phyloP scores from a whole-genome alignment of 2,329 filamentous ascomycete species.

The Truncatella angustata region DNA sequence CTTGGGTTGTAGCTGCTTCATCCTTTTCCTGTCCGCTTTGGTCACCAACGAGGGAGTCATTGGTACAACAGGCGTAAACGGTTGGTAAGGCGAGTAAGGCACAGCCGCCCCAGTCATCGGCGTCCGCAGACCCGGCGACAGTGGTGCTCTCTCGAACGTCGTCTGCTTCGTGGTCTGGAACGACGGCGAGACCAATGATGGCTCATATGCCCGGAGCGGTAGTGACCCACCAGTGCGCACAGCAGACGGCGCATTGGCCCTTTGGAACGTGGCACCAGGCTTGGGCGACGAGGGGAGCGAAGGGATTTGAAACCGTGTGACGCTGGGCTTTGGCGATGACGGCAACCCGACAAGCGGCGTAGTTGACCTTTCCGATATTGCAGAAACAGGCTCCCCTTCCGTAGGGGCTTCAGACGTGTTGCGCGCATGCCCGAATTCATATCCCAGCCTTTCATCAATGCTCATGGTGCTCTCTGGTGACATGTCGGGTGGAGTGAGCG shows the following conservation, averaged over 20 bases:
- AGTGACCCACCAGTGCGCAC: conserved; percentile 56
- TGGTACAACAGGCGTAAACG: conserved; percentile 71
- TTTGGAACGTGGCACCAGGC: conserved; percentile 29
- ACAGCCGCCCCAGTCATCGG: conserved; percentile 61
- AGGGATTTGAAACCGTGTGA: conserved; percentile 33
- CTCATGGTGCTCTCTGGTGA: conserved; percentile 48
- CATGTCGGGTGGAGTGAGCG: conserved; percentile 43
- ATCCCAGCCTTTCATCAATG: conserved; percentile 56
- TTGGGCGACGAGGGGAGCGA: conserved; percentile 35
- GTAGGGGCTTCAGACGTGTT: conserved; percentile 35
- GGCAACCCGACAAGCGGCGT: conserved; percentile 51
- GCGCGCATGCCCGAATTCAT: conserved; percentile 35
- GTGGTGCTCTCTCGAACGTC: conserved; percentile 57
- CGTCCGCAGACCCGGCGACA: conserved; percentile 60
- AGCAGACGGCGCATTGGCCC: conserved; percentile 50
- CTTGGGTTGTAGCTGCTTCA: conserved; percentile 62
- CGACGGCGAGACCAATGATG: conserved; percentile 50
- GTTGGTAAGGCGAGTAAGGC: conserved; percentile 78
- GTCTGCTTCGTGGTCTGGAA: conserved; percentile 60
- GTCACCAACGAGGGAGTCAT: conserved; percentile 75
- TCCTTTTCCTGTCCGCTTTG: conserved; percentile 67
- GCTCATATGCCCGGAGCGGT: conserved; percentile 62
- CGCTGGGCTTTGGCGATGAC: conserved; percentile 39
- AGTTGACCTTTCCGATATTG: conserved; percentile 50
- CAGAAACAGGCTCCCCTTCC: conserved; percentile 50